Conservation (phyloP, 805 yeast genomes). For the Isabelozyma heimii region DNA sequence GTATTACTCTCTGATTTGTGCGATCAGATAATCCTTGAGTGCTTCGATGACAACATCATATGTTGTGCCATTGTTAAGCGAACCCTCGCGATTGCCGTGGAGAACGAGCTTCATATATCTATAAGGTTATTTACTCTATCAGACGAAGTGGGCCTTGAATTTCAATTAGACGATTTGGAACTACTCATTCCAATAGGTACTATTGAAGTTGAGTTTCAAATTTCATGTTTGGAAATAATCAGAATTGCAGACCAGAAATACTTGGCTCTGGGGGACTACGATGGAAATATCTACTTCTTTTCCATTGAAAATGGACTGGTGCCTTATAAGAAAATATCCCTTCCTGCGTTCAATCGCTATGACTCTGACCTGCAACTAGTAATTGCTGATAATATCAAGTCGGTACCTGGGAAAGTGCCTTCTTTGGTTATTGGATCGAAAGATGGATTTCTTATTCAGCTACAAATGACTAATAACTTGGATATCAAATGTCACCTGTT, state of each 20-base stretch:
- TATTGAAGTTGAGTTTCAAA: not conserved
- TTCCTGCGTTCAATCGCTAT: constrained; percentile 2
- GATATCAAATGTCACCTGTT: constrained; percentile 10
- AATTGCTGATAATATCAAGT: constrained; percentile 7
- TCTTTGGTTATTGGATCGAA: constrained; percentile 27
- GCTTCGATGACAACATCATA: not conserved
- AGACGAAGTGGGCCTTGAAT: not conserved
- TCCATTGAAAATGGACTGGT: constrained; percentile 1
- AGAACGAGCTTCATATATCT: not conserved
- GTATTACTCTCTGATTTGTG: constrained; percentile 20
- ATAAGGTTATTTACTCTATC: not conserved
- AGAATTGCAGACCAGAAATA: not conserved
- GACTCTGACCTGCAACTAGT: not conserved
- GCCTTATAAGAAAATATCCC: not conserved
- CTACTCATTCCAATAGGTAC: not conserved
- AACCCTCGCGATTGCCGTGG: not conserved
- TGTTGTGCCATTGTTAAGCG: not conserved
- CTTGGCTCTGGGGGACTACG: constrained; percentile 15
- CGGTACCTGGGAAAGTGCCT: not conserved
- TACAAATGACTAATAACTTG: constrained; percentile 5
- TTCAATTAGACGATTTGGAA: not conserved
- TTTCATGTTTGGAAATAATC: not conserved
- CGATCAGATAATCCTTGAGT: constrained; percentile 2
- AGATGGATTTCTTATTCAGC: constrained; percentile 25
- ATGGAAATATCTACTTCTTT: constrained; percentile 7